Conservation (phyloP, 2,329 filamentous ascomycete species). For the Arthrobotrys iridis region DNA sequence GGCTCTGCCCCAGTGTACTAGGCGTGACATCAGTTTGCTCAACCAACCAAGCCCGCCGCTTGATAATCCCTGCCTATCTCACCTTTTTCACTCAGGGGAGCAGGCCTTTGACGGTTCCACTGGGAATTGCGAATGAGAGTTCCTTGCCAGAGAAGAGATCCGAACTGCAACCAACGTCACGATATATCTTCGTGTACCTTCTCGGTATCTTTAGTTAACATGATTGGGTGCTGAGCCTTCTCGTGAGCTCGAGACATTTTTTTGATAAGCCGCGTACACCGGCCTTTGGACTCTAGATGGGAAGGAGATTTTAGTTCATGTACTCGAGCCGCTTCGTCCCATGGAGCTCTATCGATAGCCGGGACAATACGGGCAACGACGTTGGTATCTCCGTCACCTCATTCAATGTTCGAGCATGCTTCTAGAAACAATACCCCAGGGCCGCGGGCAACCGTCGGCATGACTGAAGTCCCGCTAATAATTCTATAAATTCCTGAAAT, state of each 20-base stretch:
- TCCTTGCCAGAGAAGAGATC: slow-evolving; percentile 46
- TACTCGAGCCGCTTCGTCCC: slow-evolving; percentile 35
- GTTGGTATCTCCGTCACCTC: slow-evolving; percentile 50
- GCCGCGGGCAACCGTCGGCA: slow-evolving; percentile 25
- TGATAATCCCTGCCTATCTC: slow-evolving; percentile 44
- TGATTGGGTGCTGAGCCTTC: slow-evolving; percentile 51
- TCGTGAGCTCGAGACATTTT: slow-evolving; percentile 37
- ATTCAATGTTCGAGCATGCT: slow-evolving; percentile 23
- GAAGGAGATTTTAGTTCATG: slow-evolving; percentile 30
- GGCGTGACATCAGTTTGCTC: slow-evolving; percentile 49
- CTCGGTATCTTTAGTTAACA: slow-evolving; percentile 41
- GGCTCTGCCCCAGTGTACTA: slow-evolving; percentile 44
- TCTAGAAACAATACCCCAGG: slow-evolving; percentile 36
- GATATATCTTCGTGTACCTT: slow-evolving; percentile 21
- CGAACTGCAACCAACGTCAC: slow-evolving; percentile 49
- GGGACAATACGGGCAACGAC: slow-evolving; percentile 11
- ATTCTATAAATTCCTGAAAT: slow-evolving; percentile 47
- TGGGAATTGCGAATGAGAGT: slow-evolving; percentile 52
- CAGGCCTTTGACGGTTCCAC: slow-evolving; percentile 10
- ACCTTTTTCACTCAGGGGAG: slow-evolving; percentile 28
- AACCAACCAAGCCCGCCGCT: slow-evolving; percentile 41
- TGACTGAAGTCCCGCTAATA: slow-evolving; percentile 41
- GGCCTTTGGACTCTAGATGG: slow-evolving; percentile 12
- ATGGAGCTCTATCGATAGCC: slow-evolving; percentile 53
- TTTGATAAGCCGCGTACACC: slow-evolving; percentile 18